Percentiles rank a stretch among this genome's conserved stretches.
Conservation (phyloP, 495 filamentous ascomycete species). For the Alectoria sarmentosa region DNA sequence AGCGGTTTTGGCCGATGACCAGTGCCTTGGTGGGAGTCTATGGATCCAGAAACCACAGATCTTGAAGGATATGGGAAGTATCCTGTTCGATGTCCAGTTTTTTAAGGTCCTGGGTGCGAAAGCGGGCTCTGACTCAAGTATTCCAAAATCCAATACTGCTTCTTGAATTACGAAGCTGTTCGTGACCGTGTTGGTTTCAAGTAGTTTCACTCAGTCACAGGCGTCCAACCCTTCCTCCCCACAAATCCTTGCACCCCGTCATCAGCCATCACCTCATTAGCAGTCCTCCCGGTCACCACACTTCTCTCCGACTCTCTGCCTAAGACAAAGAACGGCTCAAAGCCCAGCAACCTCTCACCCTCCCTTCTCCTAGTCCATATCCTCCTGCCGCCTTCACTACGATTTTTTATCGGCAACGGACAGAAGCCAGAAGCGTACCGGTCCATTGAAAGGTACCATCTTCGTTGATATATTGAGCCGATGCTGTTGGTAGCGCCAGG, state of each 20-base stretch:
- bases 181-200: neutral
- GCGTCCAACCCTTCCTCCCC: conserved; percentile 50
- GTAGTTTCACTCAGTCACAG: conserved; percentile 40
- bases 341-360: conserved; percentile 30
- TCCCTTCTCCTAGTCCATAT: conserved; percentile 27
- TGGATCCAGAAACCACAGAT: neutral
- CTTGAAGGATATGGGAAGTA: neutral
- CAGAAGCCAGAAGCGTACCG: conserved; percentile 47
- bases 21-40: neutral
- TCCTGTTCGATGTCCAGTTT: neutral
- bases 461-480: conserved; percentile 55
- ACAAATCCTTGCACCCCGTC: conserved; percentile 50
- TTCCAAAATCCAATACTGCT: neutral
- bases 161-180: neutral
- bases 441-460: conserved; percentile 56
- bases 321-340: conserved; percentile 51
- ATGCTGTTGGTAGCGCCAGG: conserved; percentile 54
- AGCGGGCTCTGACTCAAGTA: neutral
- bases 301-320: conserved; percentile 53
- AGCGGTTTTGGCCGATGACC: neutral
- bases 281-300: conserved; percentile 53
- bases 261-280: conserved; percentile 49
- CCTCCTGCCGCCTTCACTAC: conserved; percentile 24
- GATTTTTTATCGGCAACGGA: conserved; percentile 24
- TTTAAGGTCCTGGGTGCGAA: neutral